Evolutionary conservation across 805 yeast genomes (phyloP).

Genomic region (Saccharomyces kudriavzevii): DNA sequence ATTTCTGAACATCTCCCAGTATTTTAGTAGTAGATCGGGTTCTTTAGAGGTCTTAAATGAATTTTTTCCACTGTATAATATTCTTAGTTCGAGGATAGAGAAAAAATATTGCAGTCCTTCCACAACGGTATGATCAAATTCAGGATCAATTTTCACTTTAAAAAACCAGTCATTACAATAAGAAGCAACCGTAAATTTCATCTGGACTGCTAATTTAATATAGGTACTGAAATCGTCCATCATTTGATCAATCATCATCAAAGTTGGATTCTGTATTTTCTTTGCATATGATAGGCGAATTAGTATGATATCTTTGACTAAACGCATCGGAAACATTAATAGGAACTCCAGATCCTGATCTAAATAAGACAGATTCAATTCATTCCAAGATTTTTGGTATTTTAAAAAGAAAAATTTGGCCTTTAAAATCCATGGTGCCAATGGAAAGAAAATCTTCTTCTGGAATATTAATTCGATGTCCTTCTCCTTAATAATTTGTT

Average conservation of each 20-base stretch:
- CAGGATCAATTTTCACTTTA: slow-evolving; percentile 52
- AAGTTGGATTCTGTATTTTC: slow-evolving; percentile 73
- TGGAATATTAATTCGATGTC: slow-evolving; percentile 68
- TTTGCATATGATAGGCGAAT: slow-evolving; percentile 70
- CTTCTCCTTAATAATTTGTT: slow-evolving; percentile 70
- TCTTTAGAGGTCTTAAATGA: slow-evolving; percentile 81
- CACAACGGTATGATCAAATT: slow-evolving; percentile 58
- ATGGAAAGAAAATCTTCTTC: slow-evolving; percentile 55
- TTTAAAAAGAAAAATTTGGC: slow-evolving; percentile 63
- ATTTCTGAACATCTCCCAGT: slow-evolving; percentile 70
- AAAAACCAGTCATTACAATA: slow-evolving; percentile 64
- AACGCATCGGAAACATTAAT: slow-evolving; percentile 69
- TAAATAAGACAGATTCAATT: slow-evolving; percentile 69
- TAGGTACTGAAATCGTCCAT: slow-evolving; percentile 76
- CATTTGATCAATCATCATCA: slow-evolving; percentile 94
- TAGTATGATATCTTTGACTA: slow-evolving; percentile 70
- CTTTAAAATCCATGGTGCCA: slow-evolving; percentile 76
- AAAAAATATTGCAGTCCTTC: slow-evolving; percentile 72
- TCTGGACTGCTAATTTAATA: slow-evolving; percentile 63
- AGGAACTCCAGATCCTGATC: slow-evolving; percentile 56
- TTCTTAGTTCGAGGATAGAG: slow-evolving; percentile 65
- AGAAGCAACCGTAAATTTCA: slow-evolving; percentile 57
- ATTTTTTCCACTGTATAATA: slow-evolving; percentile 64
- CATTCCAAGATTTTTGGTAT: slow-evolving; percentile 53
- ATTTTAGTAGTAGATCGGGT: slow-evolving; percentile 78